phyloP scores from a whole-genome alignment of 2,329 filamentous ascomycete species.

The Thelonectria discophora region DNA sequence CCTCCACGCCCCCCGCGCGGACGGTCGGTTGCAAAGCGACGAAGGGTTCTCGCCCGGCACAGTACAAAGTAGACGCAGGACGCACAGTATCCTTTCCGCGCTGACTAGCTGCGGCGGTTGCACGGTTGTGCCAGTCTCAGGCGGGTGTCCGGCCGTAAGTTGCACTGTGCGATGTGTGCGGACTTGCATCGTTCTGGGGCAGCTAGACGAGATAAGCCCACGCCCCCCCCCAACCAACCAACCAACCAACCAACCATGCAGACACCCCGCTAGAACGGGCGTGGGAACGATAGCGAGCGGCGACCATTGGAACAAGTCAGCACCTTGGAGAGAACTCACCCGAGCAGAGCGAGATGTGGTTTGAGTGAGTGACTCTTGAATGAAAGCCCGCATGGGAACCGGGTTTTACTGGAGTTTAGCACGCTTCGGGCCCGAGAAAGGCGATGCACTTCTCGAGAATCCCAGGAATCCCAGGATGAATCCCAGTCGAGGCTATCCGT shows the following conservation, averaged over 20 bases:
- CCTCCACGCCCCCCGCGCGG: constrained; percentile 15
- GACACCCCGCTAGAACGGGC: not conserved
- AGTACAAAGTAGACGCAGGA: constrained; percentile 2
- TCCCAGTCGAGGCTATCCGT: too few relatives aligned
- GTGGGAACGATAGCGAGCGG: not conserved
- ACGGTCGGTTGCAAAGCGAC: too few relatives aligned
- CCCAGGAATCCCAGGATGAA: too few relatives aligned
- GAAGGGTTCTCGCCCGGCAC: constrained; percentile 16
- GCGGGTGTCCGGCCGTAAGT: not conserved
- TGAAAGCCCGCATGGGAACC: not conserved
- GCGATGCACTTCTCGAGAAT: too few relatives aligned
- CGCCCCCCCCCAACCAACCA: not conserved
- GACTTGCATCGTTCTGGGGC: not conserved
- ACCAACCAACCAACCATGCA: too few relatives aligned
- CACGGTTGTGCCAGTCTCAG: not conserved
- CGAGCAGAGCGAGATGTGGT: not conserved
- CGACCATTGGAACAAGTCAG: not conserved
- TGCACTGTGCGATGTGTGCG: not conserved
- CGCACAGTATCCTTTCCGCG: not conserved
- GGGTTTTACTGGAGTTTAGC: not conserved
- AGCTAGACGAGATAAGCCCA: not conserved
- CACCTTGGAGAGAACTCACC: not conserved
- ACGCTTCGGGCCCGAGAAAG: not conserved
- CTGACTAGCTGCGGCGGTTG: not conserved
- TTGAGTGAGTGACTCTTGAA: too few relatives aligned